Base-by-base conservation (phyloP, 306 rosid genomes). In the Sechiopsis laciniata region DNA sequence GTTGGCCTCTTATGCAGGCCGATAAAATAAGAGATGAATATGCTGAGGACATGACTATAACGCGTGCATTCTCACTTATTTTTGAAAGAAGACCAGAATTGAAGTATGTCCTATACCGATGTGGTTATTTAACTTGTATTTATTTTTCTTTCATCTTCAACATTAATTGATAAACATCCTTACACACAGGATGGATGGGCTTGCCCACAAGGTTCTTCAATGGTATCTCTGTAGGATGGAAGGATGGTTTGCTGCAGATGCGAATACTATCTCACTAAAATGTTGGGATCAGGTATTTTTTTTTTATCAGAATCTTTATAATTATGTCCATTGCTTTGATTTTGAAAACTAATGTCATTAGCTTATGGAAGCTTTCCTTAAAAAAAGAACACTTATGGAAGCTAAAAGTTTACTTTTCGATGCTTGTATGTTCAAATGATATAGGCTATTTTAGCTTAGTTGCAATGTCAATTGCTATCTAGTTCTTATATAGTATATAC, bases 161-260 rank as follows among this genome's bases (percentile, higher is more conserved):
- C 35, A 10, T 12, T 55, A 55, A 72, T 54, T 17, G 32, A 72
- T 32, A 55, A 29, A 54, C 11, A 55, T 51, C 48, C 21, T 12
- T 68, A 2, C 21, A 53, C 78, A 77, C 88, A 94, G 98, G 88
- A 79, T 95, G 87, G 97, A 95, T 70, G 99, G 97, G 62, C 83
- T 89, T 64, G 80, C 91, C 45, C 87, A 91, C 81, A 95, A 91
- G 82, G 99, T 95, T 63, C 86, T 95, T 73, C 99, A 91, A 76
- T 95, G 99, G 99, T 95, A 95, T 83, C 77, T 95, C 71, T 95
- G 99, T 79, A 80, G 99, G 85, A 86, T 95, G 99, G 99, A 95
- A 79, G 99, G 99, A 55, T 95, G 99, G 99, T 95, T 95, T 88
- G 96, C 99, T 48, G 90, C 96, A 51, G 99, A 95, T 89, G 84